Conservation (phyloP, 768 basidiomycete species). For the Sistotremastrum suecicum region DNA sequence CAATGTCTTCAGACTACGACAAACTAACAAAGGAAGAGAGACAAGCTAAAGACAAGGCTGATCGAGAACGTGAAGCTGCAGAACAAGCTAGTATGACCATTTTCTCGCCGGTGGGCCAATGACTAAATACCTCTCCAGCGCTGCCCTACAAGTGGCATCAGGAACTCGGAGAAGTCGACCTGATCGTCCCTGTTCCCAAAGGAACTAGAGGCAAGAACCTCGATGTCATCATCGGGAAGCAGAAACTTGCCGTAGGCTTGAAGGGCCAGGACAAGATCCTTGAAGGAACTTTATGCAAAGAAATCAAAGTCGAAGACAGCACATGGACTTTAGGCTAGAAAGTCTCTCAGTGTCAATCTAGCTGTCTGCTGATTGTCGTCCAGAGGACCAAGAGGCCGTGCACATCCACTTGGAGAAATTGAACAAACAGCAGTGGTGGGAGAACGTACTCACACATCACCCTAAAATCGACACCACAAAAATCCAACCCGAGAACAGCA, state of each 20-base stretch:
- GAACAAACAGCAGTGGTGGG: constrained; percentile 92
- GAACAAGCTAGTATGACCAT: constrained; percentile 71
- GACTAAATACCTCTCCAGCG: constrained; percentile 26
- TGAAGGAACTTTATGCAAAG: constrained; percentile 82
- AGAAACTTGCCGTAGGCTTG: constrained; percentile 66
- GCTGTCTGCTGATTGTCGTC: neutral
- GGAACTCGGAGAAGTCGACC: constrained; percentile 73
- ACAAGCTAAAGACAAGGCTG: constrained; percentile 53
- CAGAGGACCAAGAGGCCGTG: constrained; percentile 68
- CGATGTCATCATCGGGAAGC: constrained; percentile 60
- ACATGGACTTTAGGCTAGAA: constrained; percentile 84
- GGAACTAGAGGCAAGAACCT: constrained; percentile 78
- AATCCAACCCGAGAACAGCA: constrained; percentile 91
- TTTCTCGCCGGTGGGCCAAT: constrained; percentile 5
- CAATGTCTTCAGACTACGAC: constrained; percentile 42
- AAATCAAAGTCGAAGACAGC: constrained; percentile 91
- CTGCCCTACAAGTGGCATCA: constrained; percentile 91
- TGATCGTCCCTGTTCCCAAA: constrained; percentile 71
- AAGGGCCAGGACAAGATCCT: constrained; percentile 81
- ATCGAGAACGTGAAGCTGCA: constrained; percentile 49
- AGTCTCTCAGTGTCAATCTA: neutral
- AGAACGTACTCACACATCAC: constrained; percentile 87
- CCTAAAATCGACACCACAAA: constrained; percentile 95
- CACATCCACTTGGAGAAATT: constrained; percentile 75
- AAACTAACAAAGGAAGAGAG: constrained; percentile 65